Evolutionary conservation across 306 rosid genomes (phyloP).

Genomic region (Lathyrus oleraceus): DNA sequence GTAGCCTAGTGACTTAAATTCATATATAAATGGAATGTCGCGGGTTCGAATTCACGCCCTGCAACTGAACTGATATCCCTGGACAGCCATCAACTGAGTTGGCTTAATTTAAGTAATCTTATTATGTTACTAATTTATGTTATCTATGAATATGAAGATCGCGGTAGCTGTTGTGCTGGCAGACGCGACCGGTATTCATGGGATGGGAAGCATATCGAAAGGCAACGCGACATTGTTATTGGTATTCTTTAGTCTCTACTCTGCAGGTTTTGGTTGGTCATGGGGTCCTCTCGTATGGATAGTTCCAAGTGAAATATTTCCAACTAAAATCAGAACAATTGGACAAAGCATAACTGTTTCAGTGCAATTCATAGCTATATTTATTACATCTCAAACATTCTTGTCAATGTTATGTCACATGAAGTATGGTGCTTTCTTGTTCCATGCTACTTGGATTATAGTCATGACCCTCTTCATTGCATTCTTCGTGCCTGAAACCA

Average conservation of each 20-base stretch:
- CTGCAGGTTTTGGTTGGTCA: conserved; percentile 69
- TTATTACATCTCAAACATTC: conserved; percentile 63
- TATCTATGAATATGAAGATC: conserved; percentile 31
- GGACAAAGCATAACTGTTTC: conserved; percentile 61
- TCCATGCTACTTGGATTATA: conserved; percentile 54
- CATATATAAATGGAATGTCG: no score
- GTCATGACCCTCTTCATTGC: conserved; percentile 54
- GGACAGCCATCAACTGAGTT: no score
- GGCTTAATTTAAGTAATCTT: background rate
- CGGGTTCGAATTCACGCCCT: no score
- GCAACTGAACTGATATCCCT: no score
- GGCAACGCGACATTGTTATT: conserved; percentile 43
- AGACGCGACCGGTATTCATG: conserved; percentile 40
- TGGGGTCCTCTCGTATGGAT: conserved; percentile 71
- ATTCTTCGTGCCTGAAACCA: conserved; percentile 68
- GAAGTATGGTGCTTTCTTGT: conserved; percentile 64
- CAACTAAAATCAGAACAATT: conserved; percentile 39
- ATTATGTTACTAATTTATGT: background rate
- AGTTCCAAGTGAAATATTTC: conserved; percentile 65
- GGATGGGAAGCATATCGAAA: conserved; percentile 43
- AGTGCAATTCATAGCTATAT: conserved; percentile 46
- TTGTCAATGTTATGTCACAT: conserved; percentile 70
- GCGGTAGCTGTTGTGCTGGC: conserved; percentile 51
- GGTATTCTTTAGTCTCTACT: conserved; percentile 49
- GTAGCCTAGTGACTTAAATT: no score